These are phyloP conservation scores for Stevia rebaudiana DNA, from an alignment of 140 eudicot genomes.

Conservation along the genomic window DNA sequence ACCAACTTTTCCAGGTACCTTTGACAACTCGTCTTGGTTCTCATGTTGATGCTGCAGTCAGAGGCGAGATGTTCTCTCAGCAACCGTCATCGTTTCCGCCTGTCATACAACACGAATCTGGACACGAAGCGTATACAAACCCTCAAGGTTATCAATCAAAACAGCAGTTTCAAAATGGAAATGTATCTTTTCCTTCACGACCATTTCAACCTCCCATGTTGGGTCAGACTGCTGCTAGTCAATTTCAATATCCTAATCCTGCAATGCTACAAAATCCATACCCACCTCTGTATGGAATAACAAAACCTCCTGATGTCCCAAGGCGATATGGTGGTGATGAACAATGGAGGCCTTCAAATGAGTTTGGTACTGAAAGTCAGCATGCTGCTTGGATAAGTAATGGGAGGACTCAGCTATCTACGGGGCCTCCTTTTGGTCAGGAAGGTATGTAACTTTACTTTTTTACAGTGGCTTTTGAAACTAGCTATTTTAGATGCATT, in stretches of 20 bases:
- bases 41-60: conserved; percentile 38
- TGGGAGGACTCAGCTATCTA: conserved; percentile 41
- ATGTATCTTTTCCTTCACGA: conserved; percentile 46
- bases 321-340: conserved; percentile 66
- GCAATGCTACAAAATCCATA: conserved; percentile 45
- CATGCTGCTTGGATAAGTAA: conserved; percentile 56
- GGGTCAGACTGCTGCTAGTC: conserved; percentile 46
- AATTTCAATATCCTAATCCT: conserved; percentile 51
- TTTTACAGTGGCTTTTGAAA: conserved; percentile 10
- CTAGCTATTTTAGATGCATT: neutral
- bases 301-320: conserved; percentile 52
- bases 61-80: conserved; percentile 50
- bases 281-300: conserved; percentile 39
- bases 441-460: conserved; percentile 48
- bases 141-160: conserved; percentile 55
- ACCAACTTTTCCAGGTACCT: conserved; percentile 35
- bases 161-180: conserved; percentile 52
- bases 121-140: conserved; percentile 39
- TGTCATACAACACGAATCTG: conserved; percentile 44
- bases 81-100: conserved; percentile 46
- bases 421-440: conserved; percentile 55
- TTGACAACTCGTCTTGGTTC: conserved; percentile 46
- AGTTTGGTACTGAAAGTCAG: conserved; percentile 45
- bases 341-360: conserved; percentile 63
- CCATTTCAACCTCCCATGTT: conserved; percentile 49